These are phyloP conservation scores for Clarireedia monteithiana DNA, from an alignment of 2,329 filamentous ascomycete species.

Conservation along the genomic window DNA sequence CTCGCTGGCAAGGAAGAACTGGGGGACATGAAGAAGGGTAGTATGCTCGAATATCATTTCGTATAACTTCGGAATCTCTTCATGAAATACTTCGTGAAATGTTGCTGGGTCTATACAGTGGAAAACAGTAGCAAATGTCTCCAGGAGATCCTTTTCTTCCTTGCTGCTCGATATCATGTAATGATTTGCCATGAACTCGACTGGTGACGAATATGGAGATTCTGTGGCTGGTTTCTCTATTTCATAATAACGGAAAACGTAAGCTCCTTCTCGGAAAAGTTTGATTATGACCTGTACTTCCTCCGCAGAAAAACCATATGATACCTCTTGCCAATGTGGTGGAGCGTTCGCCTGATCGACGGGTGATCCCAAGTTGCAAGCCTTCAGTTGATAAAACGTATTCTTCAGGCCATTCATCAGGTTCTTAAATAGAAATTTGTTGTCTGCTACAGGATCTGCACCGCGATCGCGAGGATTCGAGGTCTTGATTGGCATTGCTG, in stretches of 20 bases:
- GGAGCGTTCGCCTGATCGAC: conserved; percentile 76
- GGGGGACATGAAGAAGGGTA: conserved; percentile 85
- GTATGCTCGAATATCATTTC: conserved; percentile 98
- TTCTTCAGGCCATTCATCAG: conserved; percentile 93
- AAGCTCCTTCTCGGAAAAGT: conserved; percentile 91
- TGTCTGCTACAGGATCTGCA: conserved; percentile 86
- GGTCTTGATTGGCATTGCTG: conserved; percentile 90
- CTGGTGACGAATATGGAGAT: conserved; percentile 67
- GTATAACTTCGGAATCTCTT: conserved; percentile 93
- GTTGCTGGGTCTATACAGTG: conserved; percentile 97
- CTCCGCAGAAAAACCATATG: conserved; percentile 93
- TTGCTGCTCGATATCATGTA: conserved; percentile 91
- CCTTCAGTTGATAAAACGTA: conserved; percentile 89
- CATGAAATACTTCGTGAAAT: conserved; percentile 97
- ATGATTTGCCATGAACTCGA: conserved; percentile 89
- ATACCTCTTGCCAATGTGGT: conserved; percentile 88
- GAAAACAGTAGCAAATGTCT: conserved; percentile 97
- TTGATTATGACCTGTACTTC: conserved; percentile 96
- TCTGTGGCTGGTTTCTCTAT: conserved; percentile 72
- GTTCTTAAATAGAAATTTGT: conserved; percentile 97
- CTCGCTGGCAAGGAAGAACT: conserved; percentile 98
- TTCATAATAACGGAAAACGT: conserved; percentile 95
- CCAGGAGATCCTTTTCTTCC: conserved; percentile 94
- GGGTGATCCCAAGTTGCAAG: conserved; percentile 68
- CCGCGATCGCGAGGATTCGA: conserved; percentile 84